Evolutionary conservation across 441 rosid genomes (phyloP), one percentile per base, ranked within the genome.

Genomic region (Oxalis stricta): DNA sequence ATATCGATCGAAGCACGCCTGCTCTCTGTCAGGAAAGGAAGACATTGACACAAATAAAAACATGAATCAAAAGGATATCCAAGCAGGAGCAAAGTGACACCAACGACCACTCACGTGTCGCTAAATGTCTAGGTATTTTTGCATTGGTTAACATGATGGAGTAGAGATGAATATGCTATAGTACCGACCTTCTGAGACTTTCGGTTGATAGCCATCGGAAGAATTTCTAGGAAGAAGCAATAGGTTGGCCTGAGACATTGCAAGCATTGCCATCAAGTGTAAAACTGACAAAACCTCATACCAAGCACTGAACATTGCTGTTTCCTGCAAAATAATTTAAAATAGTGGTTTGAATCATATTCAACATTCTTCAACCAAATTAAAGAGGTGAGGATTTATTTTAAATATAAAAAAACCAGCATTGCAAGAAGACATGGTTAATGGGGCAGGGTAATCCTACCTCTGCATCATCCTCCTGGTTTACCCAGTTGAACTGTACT

Each of bases 251-350:
- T 82, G 92, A 42, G 89, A 82, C 61, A 92, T 48, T 33, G 63
- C 73, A 50, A 84, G 69, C 79, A 77, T 82, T 15, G 99, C 96
- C 97, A 87, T 84, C 74, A 92, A 69, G 72, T 92, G 99, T 75
- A 92, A 70, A 55, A 92, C 87, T 22, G 99, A 92, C 65, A 92
- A 68, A 30, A 83, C 66, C 72, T 87, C 99, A 51, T 82, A 87
- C 97, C 99, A 92, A 32, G 82, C 83, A 63, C 73, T 76, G 44
- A 75, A 70, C 68, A 87, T 69, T 17, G 79, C 58, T 29, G 99
- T 82, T 72, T 92, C 97, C 99, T 92, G 95, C 59, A 64, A 65
- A 35, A n/a, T n/a, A n/a, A n/a, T n/a, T n/a, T n/a, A n/a, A 65
- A 44, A 36, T 39, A 33, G 22, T 10, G n/a, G 18, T 38, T 38